These are phyloP conservation scores for Rhodamnia rubescens DNA, from an alignment of 345 rosid genomes.

Conservation along the genomic window DNA sequence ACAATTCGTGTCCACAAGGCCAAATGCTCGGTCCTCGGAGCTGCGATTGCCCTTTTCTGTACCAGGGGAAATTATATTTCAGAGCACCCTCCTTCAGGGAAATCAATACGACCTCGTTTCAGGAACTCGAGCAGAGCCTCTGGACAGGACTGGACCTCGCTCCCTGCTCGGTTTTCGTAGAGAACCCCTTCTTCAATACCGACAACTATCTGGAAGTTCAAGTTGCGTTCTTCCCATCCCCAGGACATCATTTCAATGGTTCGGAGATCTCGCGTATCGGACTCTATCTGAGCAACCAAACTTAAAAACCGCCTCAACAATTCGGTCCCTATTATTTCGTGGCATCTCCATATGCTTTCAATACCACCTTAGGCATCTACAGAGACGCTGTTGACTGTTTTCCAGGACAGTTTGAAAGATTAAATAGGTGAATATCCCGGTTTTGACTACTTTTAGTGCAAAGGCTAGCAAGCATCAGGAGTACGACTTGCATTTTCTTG, in stretches of 20 bases:
- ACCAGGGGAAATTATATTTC: constrained; percentile 69
- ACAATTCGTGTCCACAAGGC: constrained; percentile 43
- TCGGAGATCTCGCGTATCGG: constrained; percentile 56
- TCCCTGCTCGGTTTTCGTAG: constrained; percentile 70
- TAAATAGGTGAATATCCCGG: not conserved
- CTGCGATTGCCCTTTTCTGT: constrained; percentile 78
- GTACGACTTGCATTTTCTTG: not conserved
- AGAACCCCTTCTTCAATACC: constrained; percentile 64
- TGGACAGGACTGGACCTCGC: constrained; percentile 56
- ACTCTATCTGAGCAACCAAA: constrained; percentile 71
- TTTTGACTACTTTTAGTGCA: not conserved
- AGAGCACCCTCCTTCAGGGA: constrained; percentile 70
- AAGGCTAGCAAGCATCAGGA: not conserved
- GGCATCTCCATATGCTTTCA: constrained; percentile 68
- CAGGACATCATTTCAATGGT: constrained; percentile 47
- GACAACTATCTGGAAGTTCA: constrained; percentile 85
- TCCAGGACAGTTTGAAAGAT: not conserved
- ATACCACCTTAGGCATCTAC: not conserved
- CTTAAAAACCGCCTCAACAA: constrained; percentile 64
- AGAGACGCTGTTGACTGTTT: not conserved
- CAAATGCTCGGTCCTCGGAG: constrained; percentile 85
- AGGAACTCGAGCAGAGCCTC: constrained; percentile 62
- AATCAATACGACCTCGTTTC: constrained; percentile 42
- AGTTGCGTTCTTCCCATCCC: constrained; percentile 60
- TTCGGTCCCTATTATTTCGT: constrained; percentile 79